phyloP scores from a whole-genome alignment of 2,329 filamentous ascomycete genomes.

The Claviceps cyperi region DNA sequence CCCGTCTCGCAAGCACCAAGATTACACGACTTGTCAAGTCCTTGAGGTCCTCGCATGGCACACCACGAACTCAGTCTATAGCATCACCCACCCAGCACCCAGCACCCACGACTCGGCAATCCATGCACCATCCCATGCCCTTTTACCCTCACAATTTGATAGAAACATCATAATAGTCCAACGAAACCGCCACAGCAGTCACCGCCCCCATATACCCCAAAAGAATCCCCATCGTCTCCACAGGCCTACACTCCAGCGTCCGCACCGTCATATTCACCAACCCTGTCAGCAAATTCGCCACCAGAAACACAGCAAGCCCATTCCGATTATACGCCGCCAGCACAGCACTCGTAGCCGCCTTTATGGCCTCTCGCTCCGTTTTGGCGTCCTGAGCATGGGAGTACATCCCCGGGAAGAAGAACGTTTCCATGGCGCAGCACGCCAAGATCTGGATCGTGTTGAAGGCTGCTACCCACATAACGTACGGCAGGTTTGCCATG shows the following conservation, averaged over 20 bases:
- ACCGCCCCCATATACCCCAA: constrained; percentile 55
- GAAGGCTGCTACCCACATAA: constrained; percentile 85
- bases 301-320: constrained; percentile 68
- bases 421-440: constrained; percentile 63
- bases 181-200: constrained; percentile 49
- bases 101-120: background rate
- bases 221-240: constrained; percentile 58
- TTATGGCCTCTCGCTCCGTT: constrained; percentile 48
- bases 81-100: background rate
- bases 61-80: background rate
- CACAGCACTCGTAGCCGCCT: constrained; percentile 64
- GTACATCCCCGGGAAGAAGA: constrained; percentile 63
- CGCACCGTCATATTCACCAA: constrained; percentile 75
- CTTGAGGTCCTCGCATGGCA: too few relatives aligned
- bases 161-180: constrained; percentile 52
- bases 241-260: constrained; percentile 57
- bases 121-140: background rate
- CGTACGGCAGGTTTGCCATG: constrained; percentile 83
- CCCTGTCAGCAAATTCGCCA: constrained; percentile 82
- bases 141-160: constrained; percentile 47
- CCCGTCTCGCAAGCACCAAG: too few relatives aligned
- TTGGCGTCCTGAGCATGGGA: constrained; percentile 33
- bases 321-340: constrained; percentile 78
- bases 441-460: constrained; percentile 71
- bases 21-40: too few relatives aligned